A percentile compares a stretch with the other conserved stretches of the same genome.
phyloP scores from a whole-genome alignment of 2,329 filamentous ascomycete species.

The Rhytidhysteron rufulum region DNA sequence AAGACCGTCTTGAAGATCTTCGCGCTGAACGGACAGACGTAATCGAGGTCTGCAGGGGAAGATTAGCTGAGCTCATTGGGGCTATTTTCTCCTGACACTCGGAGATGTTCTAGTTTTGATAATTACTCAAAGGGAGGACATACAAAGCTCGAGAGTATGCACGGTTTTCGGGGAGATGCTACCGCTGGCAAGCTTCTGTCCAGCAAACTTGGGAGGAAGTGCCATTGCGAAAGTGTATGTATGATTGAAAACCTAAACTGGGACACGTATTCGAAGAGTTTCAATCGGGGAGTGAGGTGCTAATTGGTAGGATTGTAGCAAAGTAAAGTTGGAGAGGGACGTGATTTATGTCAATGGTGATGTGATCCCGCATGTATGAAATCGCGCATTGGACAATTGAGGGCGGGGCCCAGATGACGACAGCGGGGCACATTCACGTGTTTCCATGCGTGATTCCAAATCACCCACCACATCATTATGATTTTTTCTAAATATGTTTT shows the following conservation, averaged over 20 bases:
- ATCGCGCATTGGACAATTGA: conserved; percentile 13
- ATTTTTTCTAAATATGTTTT: too few relatives aligned
- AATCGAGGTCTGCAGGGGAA: conserved; percentile 65
- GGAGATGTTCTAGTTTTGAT: too few relatives aligned
- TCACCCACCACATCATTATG: too few relatives aligned
- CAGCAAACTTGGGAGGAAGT: conserved; percentile 72
- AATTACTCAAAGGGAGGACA: conserved; percentile 6
- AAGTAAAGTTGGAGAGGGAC: neutral
- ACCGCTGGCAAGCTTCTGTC: conserved; percentile 59
- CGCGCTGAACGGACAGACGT: conserved; percentile 76
- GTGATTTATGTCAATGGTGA: neutral
- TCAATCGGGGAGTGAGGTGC: neutral
- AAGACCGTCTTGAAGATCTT: conserved; percentile 78
- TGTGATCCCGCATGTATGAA: neutral
- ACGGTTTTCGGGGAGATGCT: conserved; percentile 40
- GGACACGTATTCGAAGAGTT: too few relatives aligned
- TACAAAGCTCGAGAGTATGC: conserved; percentile 54
- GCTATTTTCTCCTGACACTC: neutral
- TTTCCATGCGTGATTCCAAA: too few relatives aligned
- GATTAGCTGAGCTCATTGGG: neutral
- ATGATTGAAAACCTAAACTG: too few relatives aligned
- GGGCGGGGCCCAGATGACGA: conserved; percentile 22
- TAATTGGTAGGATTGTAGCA: neutral
- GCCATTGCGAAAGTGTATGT: conserved; percentile 53
- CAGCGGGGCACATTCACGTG: too few relatives aligned